Conservation (phyloP, 2,329 filamentous ascomycete species). For the Paramyrothecium sp. region DNA sequence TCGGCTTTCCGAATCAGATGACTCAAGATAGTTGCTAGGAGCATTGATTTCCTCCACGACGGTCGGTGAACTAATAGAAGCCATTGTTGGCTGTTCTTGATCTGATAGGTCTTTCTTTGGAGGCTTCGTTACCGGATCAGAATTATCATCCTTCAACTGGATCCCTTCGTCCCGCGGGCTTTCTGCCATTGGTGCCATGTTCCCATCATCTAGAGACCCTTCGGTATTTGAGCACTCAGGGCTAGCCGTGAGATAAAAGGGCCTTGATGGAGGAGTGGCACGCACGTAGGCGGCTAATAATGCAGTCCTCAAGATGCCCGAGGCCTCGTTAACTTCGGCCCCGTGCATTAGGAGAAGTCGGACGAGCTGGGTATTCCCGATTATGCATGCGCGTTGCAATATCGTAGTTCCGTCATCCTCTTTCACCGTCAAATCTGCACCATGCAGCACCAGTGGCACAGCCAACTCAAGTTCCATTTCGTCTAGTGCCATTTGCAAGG, state of each 20-base stretch:
- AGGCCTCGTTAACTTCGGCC: neutral
- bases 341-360: neutral
- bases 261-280: neutral
- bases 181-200: neutral
- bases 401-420: neutral
- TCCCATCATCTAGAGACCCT: neutral
- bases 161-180: too few species aligned
- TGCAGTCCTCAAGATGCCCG: neutral
- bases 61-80: too few species aligned
- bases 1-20: too few species aligned
- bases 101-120: too few species aligned
- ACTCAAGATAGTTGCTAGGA: too few species aligned
- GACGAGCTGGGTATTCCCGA: too few species aligned
- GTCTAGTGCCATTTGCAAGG: neutral
- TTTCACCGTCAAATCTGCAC: neutral
- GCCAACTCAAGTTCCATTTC: neutral
- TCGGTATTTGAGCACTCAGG: neutral
- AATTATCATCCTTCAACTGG: too few species aligned
- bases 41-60: too few species aligned
- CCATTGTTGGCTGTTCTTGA: too few species aligned
- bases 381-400: too few species aligned
- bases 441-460: neutral
- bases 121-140: too few species aligned
- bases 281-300: neutral
- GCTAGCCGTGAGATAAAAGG: neutral